A percentile compares a stretch with the other conserved stretches of the same genome.
Conservation (phyloP, 2,329 filamentous ascomycete species). For the Calonectria hawksworthii region DNA sequence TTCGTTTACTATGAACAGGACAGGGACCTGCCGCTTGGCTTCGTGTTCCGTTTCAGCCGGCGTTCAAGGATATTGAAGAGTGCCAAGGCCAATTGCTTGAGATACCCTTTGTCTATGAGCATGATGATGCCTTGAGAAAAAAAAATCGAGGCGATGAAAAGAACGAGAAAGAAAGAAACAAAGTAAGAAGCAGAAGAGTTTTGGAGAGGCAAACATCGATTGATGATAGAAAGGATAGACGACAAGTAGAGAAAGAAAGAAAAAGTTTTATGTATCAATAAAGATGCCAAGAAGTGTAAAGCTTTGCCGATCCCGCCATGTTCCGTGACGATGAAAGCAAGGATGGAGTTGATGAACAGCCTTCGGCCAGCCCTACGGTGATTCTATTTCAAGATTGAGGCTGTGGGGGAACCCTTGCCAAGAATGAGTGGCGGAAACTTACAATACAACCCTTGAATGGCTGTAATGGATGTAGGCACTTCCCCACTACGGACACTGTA, state of each 20-base stretch:
- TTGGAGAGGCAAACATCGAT: conserved; percentile 4
- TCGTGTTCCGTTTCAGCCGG: conserved; percentile 21
- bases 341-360: background rate
- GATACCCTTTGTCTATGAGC: conserved; percentile 38
- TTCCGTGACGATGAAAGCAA: background rate
- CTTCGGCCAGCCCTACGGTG: background rate
- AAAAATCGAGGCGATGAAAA: conserved; percentile 12
- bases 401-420: background rate
- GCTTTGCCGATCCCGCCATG: background rate
- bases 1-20: conserved; percentile 31
- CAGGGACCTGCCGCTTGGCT: conserved; percentile 1
- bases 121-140: conserved; percentile 28
- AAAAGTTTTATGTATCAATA: conserved; percentile 25
- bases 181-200: background rate
- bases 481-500: no score
- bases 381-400: background rate
- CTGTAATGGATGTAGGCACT: no score
- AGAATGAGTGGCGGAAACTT: background rate
- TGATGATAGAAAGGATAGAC: conserved; percentile 17
- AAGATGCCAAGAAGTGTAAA: conserved; percentile 28
- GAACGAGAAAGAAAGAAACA: conserved; percentile 24
- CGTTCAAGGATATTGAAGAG: conserved; percentile 35
- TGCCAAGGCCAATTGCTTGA: conserved; percentile 36
- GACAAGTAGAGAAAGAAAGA: conserved; percentile 28
- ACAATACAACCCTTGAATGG: no score